Evolutionary conservation across 768 basidiomycete species (phyloP).

Genomic region (Auricularia heimuer): DNA sequence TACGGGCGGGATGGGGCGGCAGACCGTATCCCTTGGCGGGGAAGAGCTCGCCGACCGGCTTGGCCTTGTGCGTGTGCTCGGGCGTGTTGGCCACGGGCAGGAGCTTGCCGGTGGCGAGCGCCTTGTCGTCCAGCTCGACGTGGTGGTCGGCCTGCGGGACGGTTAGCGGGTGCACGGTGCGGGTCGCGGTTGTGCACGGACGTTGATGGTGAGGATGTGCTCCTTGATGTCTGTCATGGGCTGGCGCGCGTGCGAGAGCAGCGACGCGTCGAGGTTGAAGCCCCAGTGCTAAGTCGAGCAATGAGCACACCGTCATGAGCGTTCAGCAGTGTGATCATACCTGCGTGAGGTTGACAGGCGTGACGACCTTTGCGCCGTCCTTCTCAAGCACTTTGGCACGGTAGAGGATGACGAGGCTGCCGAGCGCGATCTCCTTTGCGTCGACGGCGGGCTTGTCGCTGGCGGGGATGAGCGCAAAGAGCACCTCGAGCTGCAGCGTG

Average conservation of each 20-base stretch:
- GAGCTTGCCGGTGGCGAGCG: slow-evolving; percentile 45
- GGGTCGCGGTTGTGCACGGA: slow-evolving; percentile 4
- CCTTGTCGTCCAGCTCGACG: slow-evolving; percentile 42
- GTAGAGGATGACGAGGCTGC: slow-evolving; percentile 58
- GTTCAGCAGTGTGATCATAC: slow-evolving; percentile 24
- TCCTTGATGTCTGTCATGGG: slow-evolving; percentile 42
- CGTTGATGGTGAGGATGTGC: slow-evolving; percentile 35
- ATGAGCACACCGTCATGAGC: not conserved
- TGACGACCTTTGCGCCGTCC: slow-evolving; percentile 38
- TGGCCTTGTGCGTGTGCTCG: slow-evolving; percentile 39
- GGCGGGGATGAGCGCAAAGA: slow-evolving; percentile 38
- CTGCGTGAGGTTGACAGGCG: slow-evolving; percentile 70
- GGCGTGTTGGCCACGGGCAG: slow-evolving; percentile 36
- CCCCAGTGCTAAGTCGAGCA: slow-evolving; percentile 55
- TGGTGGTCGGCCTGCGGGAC: slow-evolving; percentile 37
- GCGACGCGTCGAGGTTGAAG: slow-evolving; percentile 68
- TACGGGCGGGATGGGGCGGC: slow-evolving; percentile 8
- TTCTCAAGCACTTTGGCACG: slow-evolving; percentile 44
- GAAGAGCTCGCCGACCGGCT: slow-evolving; percentile 47
- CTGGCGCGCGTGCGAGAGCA: slow-evolving; percentile 25
- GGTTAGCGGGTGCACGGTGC: not conserved
- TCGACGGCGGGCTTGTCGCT: slow-evolving; percentile 21
- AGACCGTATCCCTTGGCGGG: slow-evolving; percentile 54
- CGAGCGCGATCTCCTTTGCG: slow-evolving; percentile 36
- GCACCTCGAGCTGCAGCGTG: slow-evolving; percentile 45